phyloP scores from a whole-genome alignment of 176 grass and related monocot genomes.

The Carex parvula region DNA sequence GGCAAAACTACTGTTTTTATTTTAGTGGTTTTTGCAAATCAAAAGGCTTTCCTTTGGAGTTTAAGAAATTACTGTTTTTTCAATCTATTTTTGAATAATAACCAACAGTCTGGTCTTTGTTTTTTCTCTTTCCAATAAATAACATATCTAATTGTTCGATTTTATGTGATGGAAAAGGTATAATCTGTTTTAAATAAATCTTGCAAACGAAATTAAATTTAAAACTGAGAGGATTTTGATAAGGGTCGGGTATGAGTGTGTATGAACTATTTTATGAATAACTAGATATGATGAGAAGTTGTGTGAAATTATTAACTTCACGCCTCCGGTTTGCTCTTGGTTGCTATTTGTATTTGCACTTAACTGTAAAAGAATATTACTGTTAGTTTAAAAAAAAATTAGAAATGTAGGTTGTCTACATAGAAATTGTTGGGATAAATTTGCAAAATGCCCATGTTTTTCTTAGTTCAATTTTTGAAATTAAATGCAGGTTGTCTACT shows the following conservation, averaged over 20 bases:
- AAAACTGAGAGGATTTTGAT: background rate
- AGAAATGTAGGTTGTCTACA: background rate
- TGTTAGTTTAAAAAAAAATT: background rate
- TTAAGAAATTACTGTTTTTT: background rate
- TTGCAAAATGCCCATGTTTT: background rate
- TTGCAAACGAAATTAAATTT: background rate
- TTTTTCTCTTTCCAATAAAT: background rate
- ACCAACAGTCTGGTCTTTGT: background rate
- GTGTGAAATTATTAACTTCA: background rate
- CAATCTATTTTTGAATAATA: constrained; percentile 1
- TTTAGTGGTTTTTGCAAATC: background rate
- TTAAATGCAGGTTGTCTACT: constrained; percentile 68
- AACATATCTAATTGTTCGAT: background rate
- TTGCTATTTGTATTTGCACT: background rate
- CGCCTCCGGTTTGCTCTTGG: background rate
- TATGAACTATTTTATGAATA: background rate
- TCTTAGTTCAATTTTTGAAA: background rate
- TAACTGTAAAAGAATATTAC: background rate
- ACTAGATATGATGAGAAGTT: background rate
- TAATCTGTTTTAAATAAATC: background rate
- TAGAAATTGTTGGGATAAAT: background rate
- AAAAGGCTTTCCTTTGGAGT: background rate
- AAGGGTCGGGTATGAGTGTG: background rate
- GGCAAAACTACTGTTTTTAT: background rate
- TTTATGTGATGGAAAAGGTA: background rate